Evolutionary conservation across 2,329 filamentous ascomycete genomes (phyloP), one percentile per base, ranked within the genome.

Genomic region (Myotisia sp.): DNA sequence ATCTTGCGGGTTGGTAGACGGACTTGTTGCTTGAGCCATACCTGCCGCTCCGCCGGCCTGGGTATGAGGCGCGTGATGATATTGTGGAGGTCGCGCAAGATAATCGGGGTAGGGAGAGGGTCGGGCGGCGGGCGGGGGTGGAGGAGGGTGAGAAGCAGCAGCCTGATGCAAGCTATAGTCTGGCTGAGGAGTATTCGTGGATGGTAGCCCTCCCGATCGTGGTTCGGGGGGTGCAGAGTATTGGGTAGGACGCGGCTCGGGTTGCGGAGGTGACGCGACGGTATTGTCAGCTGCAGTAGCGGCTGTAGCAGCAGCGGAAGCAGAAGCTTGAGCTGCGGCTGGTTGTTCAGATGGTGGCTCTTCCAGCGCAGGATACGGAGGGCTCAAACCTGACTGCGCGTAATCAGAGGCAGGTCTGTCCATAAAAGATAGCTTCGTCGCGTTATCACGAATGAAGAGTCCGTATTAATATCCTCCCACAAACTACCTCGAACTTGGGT

Each of bases 21-120:
- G 82, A 93, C 86, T 93, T 79, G 83, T 83, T 79, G 84, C 75
- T 83, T 93, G 85, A 75, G 86, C 84, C 86, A 94, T 94, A 77
- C 78, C 79, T 76, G 75, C 79, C 64, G 78, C 73, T 64, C 75
- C 75, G 64, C 71, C 76, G 60, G 76, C 71, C 58, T 75, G 73
- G 60, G 71, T 76, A 65, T 72, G 73, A 39, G 60, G 82, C 67
- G 62, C 76, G 52, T 62, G 76, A 62, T 84, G 79, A 68, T 90
- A 90, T 54, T 77, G 71, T 50, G 56, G 60, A 40, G 66, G 67
- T 55, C 84, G 80, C 64, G 82, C 76, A 58, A 90, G 73, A 61
- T 92, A 85, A 51, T 92, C 84, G 58, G 82, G 79, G 54, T 87
- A 92, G 8, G 41, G 38, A 32, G 41, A 35, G 10, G 41, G 37